Base-by-base conservation (phyloP, 805 yeast genomes). In the Spathaspora passalidarum region DNA sequence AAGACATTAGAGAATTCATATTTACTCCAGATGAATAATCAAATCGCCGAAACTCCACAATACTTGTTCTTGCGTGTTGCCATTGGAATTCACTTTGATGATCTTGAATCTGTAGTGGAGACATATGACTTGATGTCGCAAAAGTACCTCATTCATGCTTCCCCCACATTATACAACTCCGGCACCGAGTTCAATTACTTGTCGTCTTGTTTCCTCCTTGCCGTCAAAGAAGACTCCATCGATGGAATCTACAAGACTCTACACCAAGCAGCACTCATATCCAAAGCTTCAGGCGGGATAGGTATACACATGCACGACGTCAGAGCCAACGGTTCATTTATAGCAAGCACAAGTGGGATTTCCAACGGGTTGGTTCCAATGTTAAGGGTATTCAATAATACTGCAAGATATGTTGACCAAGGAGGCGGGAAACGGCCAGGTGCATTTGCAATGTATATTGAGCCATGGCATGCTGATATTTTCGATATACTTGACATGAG, bases 351-450 rank as follows among this genome's bases (percentile, higher is more conserved):
- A 6, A 88, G 88, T 62, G 99, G 98, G 44, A 81, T 87, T 9
- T 89, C 97, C 2, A 88, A 84, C 56, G 99, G 99, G 32, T 69
- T 92, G 41, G 84, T 91, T 36, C 99, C 99, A n/a, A 90, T 92
- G 97, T 72, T 92, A 21, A 81, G 96, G 56, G 98, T 92, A 8
- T 92, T 84, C 72, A 92, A 92, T 73, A 86, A 89, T 68, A 90
- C 98, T 20, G 98, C 99, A 16, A 80, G 97, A 56, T 92, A 91
- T 60, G 98, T 92, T 36, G 98, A 92, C 59, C 99, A 92, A 75
- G 99, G 99, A 51, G 98, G 98, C 46, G 92, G 92, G 70, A 91
- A 91, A 68, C 77, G 99, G 59, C 99, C 99, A 0, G 98, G 98
- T 51, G 99, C 99, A 2, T 87, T 92, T 66, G 96, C 97, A 29